These are phyloP conservation scores for Arthonia radiata DNA, from an alignment of 495 filamentous ascomycete genomes.

Conservation along the genomic window DNA sequence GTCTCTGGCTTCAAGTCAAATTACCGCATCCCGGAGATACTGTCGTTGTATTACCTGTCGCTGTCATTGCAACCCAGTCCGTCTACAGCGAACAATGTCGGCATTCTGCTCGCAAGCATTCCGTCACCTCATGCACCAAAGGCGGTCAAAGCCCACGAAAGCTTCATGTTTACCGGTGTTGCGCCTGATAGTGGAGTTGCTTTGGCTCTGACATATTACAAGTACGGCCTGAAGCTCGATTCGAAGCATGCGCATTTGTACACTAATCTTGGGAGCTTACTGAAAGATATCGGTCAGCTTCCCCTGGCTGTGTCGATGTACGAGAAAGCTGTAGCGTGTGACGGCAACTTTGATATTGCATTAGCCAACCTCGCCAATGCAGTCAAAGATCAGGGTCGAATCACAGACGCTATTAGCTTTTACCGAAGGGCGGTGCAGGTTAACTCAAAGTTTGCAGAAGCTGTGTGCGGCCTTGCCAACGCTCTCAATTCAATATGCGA, in stretches of 20 bases:
- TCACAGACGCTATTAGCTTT: constrained; percentile 76
- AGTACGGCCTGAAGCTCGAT: constrained; percentile 75
- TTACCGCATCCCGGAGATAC: constrained; percentile 70
- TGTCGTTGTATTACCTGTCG: constrained; percentile 90
- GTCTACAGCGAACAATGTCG: constrained; percentile 96
- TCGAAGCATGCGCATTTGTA: constrained; percentile 88
- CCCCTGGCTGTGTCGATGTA: constrained; percentile 91
- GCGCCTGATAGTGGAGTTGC: constrained; percentile 67
- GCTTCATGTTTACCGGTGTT: constrained; percentile 40
- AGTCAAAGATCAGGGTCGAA: constrained; percentile 85
- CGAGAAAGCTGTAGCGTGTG: constrained; percentile 76
- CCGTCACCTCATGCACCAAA: constrained; percentile 40
- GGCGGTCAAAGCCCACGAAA: constrained; percentile 16
- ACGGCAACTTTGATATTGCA: constrained; percentile 85
- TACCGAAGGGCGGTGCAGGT: constrained; percentile 75
- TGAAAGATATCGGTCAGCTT: constrained; percentile 92
- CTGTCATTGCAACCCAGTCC: constrained; percentile 87
- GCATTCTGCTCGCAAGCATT: constrained; percentile 82
- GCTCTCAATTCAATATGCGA: constrained; percentile 93
- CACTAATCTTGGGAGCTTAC: constrained; percentile 81
- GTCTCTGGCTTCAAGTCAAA: constrained; percentile 32
- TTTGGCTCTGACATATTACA: constrained; percentile 79
- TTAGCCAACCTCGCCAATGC: constrained; percentile 94
- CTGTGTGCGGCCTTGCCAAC: constrained; percentile 86
- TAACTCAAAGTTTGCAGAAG: constrained; percentile 91